phyloP scores from a whole-genome alignment of 2,329 filamentous ascomycete species.

The Ceratocystis lukuohia region DNA sequence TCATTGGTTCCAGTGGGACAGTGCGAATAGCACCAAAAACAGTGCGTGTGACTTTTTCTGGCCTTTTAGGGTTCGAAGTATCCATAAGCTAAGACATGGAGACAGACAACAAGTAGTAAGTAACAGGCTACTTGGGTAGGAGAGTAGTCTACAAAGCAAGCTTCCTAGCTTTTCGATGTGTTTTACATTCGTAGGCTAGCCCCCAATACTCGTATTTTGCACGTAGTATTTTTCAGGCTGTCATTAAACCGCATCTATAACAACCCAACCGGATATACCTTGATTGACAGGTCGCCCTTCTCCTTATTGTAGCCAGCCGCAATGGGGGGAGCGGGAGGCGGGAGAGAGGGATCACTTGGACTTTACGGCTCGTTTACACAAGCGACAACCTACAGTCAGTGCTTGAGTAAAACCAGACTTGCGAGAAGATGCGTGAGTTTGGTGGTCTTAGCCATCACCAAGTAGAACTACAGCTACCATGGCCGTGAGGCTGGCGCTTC shows the following conservation, averaged over 20 bases:
- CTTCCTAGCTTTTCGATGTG: not conserved
- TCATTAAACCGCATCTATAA: not conserved
- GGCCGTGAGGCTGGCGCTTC: not conserved
- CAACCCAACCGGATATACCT: not conserved
- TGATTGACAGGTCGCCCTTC: not conserved
- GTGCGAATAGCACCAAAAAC: slow-evolving; percentile 5
- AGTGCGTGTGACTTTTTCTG: slow-evolving; percentile 12
- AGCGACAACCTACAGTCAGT: no score
- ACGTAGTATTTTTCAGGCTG: not conserved
- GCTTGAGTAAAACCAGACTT: no score
- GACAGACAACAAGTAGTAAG: not conserved
- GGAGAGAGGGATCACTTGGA: not conserved
- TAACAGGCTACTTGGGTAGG: not conserved
- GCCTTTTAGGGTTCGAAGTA: slow-evolving; percentile 3
- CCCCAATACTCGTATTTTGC: not conserved
- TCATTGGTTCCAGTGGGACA: slow-evolving; percentile 9
- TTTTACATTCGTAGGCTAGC: not conserved
- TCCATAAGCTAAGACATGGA: not conserved
- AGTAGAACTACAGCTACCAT: not conserved
- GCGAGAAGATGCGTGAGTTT: no score
- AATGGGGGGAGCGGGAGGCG: not conserved
- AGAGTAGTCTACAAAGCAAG: not conserved
- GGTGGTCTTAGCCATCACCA: not conserved
- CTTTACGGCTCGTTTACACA: not conserved
- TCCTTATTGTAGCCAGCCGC: not conserved